Evolutionary conservation across 371 early-diverging fungal species (phyloP), one percentile per base, ranked within the genome.

Genomic region (Mortierella sp.): DNA sequence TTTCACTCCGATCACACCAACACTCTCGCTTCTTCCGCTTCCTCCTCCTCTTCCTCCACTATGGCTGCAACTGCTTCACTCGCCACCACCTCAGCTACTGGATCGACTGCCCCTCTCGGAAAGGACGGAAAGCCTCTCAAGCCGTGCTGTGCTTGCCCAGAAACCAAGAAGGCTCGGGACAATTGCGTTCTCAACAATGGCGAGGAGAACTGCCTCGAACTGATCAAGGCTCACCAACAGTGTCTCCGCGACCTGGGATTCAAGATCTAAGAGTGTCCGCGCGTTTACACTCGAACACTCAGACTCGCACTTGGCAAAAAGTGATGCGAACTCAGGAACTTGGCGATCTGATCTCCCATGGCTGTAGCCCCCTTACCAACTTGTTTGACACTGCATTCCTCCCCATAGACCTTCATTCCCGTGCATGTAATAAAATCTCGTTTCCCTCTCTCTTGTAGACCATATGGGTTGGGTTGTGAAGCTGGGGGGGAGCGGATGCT

Each of bases 71-170:
- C 47, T 7, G 28, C 31, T 24, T 5, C 41, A 26, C 54, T 47
- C 13, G 24, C 49, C 54, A 10, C 51, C n/a, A 4, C 72, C 13
- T 9, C 67, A 2, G 7, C 72, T 19, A 4, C 61, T 31, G 42
- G 64, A 30, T 62, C 63, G 45, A 64, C 58, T 41, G 65, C 50
- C 60, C 71, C 67, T 18, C 65, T 67, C 61, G 71, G 71, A 54
- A 71, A 71, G 64, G 88, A 89, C 57, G 88, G 87, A 56, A 88
- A 88, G 61, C 87, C 86, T 45, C 80, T 89, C 74, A 97, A 96
- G 84, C 97, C 98, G 24, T 98, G 98, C 87, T 97, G 97, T 76
- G 95, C 95, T 13, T 98, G 98, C 78, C 95, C 95, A 19, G 98
- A 97, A 63, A 97, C 98, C 13, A 92, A 96, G 70, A 92, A 90